Evolutionary conservation across 2,329 filamentous ascomycete genomes (phyloP), one percentile per base, ranked within the genome.

Genomic region (Diaporthe citrichinensis): DNA sequence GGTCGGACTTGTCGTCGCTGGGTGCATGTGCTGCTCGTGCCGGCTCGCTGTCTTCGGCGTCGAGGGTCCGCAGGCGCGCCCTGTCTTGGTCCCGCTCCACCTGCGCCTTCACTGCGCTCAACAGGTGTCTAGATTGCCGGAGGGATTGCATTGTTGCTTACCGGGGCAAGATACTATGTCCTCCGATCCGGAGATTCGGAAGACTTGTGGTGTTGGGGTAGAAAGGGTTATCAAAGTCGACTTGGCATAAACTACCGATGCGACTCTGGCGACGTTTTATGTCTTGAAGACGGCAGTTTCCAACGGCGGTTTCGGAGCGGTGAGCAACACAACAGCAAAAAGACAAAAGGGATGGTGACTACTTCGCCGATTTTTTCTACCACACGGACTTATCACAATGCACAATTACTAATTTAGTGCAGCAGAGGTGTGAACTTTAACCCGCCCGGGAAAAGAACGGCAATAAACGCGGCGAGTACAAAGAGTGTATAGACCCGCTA

Each of bases 111-210:
- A 76, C 78, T 28, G 78, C 78, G n/a, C 75, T 74, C 49, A 75
- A 71, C 20, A 79, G 53, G 41, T 78, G 78, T 49, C 77, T 76
- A 28, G 69, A 78, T 72, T 80, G 79, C 44, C 80, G 76, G 53
- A 77, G 65, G 61, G 79, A 80, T 76, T 81, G 79, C 79, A 81
- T 80, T 51, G 44, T 71, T 71, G 65, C 31, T 59, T 74, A 69
- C 46, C 65, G 46, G 49, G 65, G 65, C 9, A 4, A 28, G n/a
- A 55, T 9, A 14, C 1, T 20, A 3, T 20, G 65, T 69, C 46
- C n/a, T 41, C 49, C 3, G 65, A 34, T 69, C 65, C 49, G 34
- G 5, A 55, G 49, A 55, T 69, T 25, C 65, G 23, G 49, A 55
- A 69, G 49, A 55, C 15, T 55, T 55, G n/a, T 10, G 15, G 65